phyloP scores from a whole-genome alignment of 78 protist genomes.

The Speleostelium caveatum region DNA sequence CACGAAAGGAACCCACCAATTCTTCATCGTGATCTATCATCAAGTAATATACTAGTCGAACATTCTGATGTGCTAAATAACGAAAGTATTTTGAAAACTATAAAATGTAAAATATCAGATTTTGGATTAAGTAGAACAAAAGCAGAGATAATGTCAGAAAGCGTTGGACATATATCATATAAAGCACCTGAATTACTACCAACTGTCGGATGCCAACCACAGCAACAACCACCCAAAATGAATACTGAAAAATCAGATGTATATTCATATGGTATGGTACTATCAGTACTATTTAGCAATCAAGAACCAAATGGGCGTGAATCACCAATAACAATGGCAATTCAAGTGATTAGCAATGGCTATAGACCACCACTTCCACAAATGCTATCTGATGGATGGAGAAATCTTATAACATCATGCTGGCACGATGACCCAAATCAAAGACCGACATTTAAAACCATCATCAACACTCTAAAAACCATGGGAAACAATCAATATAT shows the following conservation, averaged over 20 bases:
- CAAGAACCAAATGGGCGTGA: slow-evolving; percentile 12
- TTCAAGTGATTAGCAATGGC: slow-evolving; percentile 14
- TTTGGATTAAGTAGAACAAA: slow-evolving; percentile 18
- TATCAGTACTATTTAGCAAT: background rate
- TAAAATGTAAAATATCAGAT: slow-evolving; percentile 18
- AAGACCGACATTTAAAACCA: slow-evolving; percentile 57
- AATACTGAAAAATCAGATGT: slow-evolving; percentile 19
- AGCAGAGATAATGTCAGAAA: slow-evolving; percentile 8
- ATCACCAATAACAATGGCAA: slow-evolving; percentile 12
- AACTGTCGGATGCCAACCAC: too few relatives aligned
- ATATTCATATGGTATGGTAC: background rate
- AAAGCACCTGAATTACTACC: slow-evolving; percentile 81
- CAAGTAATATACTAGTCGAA: slow-evolving; percentile 83
- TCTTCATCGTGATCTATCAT: slow-evolving; percentile 88
- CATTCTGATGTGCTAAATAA: slow-evolving; percentile 20
- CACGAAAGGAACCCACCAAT: slow-evolving; percentile 80
- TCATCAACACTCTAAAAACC: too few relatives aligned
- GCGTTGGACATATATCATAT: slow-evolving; percentile 54
- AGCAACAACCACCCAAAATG: too few relatives aligned
- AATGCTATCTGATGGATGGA: background rate
- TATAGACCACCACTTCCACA: slow-evolving; percentile 41
- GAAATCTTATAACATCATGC: slow-evolving; percentile 25
- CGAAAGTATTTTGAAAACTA: background rate
- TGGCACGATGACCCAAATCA: slow-evolving; percentile 36
- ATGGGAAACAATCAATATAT: too few relatives aligned